Conservation (phyloP, 768 basidiomycete genomes). For the Boletus pseudopeckii region DNA sequence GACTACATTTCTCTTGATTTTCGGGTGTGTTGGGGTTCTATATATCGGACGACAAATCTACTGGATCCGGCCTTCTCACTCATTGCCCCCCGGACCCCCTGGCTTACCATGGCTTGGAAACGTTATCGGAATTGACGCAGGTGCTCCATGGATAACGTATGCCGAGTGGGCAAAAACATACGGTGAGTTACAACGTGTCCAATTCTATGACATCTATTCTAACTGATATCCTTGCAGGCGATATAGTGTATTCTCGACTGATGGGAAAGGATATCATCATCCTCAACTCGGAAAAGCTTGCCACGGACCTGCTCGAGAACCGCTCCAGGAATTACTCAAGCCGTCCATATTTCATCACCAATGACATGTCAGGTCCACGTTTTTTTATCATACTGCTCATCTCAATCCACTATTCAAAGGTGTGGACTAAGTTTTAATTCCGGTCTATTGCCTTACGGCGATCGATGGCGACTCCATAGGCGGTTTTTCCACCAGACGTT, state of each 20-base stretch:
- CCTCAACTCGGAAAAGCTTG: slow-evolving; percentile 8
- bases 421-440: slow-evolving; percentile 18
- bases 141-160: slow-evolving; percentile 8
- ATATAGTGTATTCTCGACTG: neutral
- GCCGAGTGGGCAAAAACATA: slow-evolving; percentile 7
- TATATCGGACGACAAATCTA: neutral
- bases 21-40: neutral
- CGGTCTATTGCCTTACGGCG: slow-evolving; percentile 19
- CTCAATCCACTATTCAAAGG: neutral
- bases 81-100: slow-evolving; percentile 4
- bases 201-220: neutral
- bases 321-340: slow-evolving; percentile 11
- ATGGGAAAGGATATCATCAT: slow-evolving; percentile 11
- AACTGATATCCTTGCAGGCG: neutral
- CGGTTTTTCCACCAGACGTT: slow-evolving; percentile 20
- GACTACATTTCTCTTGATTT: too few species aligned
- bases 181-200: neutral
- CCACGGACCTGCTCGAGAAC: slow-evolving; percentile 6
- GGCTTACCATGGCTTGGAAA: slow-evolving; percentile 11
- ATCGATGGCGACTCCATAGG: slow-evolving; percentile 25
- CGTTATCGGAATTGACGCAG: neutral
- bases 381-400: neutral
- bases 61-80: neutral
- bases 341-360: slow-evolving; percentile 1
- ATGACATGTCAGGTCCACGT: neutral